Base-by-base conservation (phyloP, 163 green algal species). In the Botryococcus braunii region DNA sequence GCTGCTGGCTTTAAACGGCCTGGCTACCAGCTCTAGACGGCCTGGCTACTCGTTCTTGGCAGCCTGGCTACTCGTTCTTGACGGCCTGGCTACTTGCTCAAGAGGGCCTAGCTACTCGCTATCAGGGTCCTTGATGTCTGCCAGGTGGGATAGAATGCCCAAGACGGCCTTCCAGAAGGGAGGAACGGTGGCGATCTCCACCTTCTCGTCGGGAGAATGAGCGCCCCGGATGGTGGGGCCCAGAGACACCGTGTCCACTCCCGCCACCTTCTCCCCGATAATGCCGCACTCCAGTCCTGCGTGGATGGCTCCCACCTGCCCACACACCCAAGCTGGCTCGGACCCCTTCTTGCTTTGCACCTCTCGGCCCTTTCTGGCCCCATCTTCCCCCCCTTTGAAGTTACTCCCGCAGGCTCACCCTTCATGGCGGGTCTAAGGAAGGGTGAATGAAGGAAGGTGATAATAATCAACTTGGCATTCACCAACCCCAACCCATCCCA, bases 251-350 rank as follows among this genome's bases (percentile, higher is more conserved):
- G 77, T 78, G 52, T 88, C 73, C 32, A 77, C 71, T 4, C 85
- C 86, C 2, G 72, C 69, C 21, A 88, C 68, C 71, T 82, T 85
- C 52, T 85, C 75, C 0, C 79, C 76, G 36, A 95, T 74, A 46
- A 95, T 85, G 40, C 88, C 88, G 69, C 88, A 95, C 74, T 95
- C 88, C 47, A 95, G 78, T 0, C 88, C 82, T 3, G 73, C 73
- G 52, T 79, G 73, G 38, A 79, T 79, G 31, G 73, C 73, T 2
- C 66, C 66, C 52, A 71, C 66, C 55, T 70, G 65, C 21, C 1
- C 2, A 31, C 9, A 39, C 34, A 67, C 37, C 8, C 36, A 13
- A 62, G 55, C 23, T 56, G 47, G n/a, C n/a, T n/a, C n/a, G n/a
- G n/a, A 55, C 21, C 17, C 46, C 21, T 55, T 55, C 46, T 55